Percentiles rank a stretch among this genome's conserved stretches.
phyloP scores from a whole-genome alignment of 2,329 filamentous ascomycete genomes.

The Nigrospora osmanthi region DNA sequence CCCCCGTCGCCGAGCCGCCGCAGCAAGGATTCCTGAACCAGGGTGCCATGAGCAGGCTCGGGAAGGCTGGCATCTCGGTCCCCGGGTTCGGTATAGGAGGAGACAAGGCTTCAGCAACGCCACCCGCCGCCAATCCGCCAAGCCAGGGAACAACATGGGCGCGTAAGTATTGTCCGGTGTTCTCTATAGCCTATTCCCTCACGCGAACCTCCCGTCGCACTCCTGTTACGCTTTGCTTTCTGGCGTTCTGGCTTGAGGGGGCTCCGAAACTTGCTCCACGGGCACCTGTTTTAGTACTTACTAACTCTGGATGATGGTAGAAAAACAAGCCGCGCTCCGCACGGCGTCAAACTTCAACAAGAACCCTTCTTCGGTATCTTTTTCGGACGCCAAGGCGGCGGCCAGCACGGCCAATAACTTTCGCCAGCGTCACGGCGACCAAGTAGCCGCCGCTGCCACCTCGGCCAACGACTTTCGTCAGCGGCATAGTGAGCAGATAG shows the following conservation, averaged over 20 bases:
- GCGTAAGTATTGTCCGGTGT: too few relatives aligned
- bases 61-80: slow-evolving; percentile 69
- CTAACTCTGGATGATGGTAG: slow-evolving; percentile 17
- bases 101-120: slow-evolving; percentile 20
- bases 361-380: slow-evolving; percentile 52
- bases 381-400: slow-evolving; percentile 49
- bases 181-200: too few relatives aligned
- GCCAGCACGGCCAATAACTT: slow-evolving; percentile 61
- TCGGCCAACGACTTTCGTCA: slow-evolving; percentile 64
- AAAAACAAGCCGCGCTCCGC: slow-evolving; percentile 56
- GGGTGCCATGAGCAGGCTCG: slow-evolving; percentile 57
- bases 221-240: too few relatives aligned
- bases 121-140: slow-evolving; percentile 20
- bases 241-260: too few relatives aligned
- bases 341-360: slow-evolving; percentile 53
- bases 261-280: too few relatives aligned
- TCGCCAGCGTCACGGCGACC: slow-evolving; percentile 61
- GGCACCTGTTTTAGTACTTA: too few relatives aligned
- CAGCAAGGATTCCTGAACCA: slow-evolving; percentile 32
- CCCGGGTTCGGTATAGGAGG: slow-evolving; percentile 64
- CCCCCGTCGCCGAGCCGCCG: slow-evolving; percentile 7
- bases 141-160: slow-evolving; percentile 50
- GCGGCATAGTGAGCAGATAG: slow-evolving; percentile 60
- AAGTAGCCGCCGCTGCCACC: slow-evolving; percentile 52
- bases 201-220: too few relatives aligned